Evolutionary conservation across 768 basidiomycete species (phyloP).

Genomic region (Lyophyllum shimeji): DNA sequence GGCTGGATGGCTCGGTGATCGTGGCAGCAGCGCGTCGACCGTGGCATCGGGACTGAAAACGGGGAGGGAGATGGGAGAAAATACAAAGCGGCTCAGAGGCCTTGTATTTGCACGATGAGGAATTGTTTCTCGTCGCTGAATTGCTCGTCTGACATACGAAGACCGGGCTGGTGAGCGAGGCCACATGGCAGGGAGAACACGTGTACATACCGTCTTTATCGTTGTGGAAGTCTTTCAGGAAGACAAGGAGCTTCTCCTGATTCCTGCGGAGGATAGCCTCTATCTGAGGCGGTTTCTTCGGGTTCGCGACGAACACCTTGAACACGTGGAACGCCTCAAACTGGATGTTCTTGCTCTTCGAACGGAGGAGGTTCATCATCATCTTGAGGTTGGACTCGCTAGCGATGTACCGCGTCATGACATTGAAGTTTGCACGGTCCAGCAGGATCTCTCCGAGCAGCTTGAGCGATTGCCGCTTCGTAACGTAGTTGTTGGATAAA

Average conservation of each 20-base stretch:
- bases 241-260: slow-evolving; percentile 88
- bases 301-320: slow-evolving; percentile 99
- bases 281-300: slow-evolving; percentile 97
- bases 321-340: slow-evolving; percentile 99
- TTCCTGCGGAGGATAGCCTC: slow-evolving; percentile 88
- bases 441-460: slow-evolving; percentile 96
- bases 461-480: slow-evolving; percentile 98
- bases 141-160: slow-evolving; percentile 71
- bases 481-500: slow-evolving; percentile 94
- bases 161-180: neutral
- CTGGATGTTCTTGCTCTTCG: slow-evolving; percentile 99
- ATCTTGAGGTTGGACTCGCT: slow-evolving; percentile 96
- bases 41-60: neutral
- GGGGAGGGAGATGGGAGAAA: neutral
- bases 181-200: neutral
- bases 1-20: too few relatives aligned
- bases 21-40: neutral
- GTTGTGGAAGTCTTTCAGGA: slow-evolving; percentile 94
- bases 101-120: slow-evolving; percentile 89
- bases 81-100: slow-evolving; percentile 41
- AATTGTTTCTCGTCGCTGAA: slow-evolving; percentile 98
- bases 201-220: slow-evolving; percentile 86
- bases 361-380: slow-evolving; percentile 99
- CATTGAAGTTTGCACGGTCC: slow-evolving; percentile 95
- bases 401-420: slow-evolving; percentile 98